Evolutionary conservation across 1,139 yeast species (phyloP), one percentile per base, ranked within the genome.

Genomic region (Taphrina confusa): DNA sequence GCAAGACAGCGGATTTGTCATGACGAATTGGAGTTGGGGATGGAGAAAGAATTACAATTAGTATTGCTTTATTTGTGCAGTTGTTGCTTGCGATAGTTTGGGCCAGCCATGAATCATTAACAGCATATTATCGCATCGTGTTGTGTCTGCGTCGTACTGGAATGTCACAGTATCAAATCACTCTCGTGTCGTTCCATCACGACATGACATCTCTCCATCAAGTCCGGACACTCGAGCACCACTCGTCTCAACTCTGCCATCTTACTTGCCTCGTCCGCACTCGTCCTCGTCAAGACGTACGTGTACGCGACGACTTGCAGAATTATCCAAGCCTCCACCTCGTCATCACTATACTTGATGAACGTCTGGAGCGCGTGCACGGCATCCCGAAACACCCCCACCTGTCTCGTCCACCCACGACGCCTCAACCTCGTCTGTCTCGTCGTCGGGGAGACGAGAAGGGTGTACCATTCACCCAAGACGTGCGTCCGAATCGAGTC

Each of bases 1-100:
- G 34, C 44, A 42, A 14, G 51, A 54, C 16, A 33, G 51, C 36
- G 58, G 58, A 6, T 44, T 54, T 18, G 45, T 42, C 20, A 22
- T 54, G 47, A 42, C 44, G 22, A 45, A 54, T 31, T 54, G 58
- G 58, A 54, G 58, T 18, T 54, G 58, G 58, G 58, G 58, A 9
- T 54, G 58, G 58, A 31, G 58, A 6, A 44, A 54, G 51, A 44
- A 54, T 25, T 47, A 47, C 42, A 25, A 31, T 16, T 47, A 37
- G 23, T 8, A n/a, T 9, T 18, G 23, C 1, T 8, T 9, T 37
- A n/a, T 9, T 37, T 33, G 22, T 18, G 42, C 1, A 6, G n/a
- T n/a, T n/a, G n/a, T 9, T 16, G 23, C 16, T 34, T 34, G 14
- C 18, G 25, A 18, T 14, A 18, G 42, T 25, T 37, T 25, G 42